These are phyloP conservation scores for Cordyceps fumosorosea DNA, from an alignment of 2,329 filamentous ascomycete species.

Conservation along the genomic window DNA sequence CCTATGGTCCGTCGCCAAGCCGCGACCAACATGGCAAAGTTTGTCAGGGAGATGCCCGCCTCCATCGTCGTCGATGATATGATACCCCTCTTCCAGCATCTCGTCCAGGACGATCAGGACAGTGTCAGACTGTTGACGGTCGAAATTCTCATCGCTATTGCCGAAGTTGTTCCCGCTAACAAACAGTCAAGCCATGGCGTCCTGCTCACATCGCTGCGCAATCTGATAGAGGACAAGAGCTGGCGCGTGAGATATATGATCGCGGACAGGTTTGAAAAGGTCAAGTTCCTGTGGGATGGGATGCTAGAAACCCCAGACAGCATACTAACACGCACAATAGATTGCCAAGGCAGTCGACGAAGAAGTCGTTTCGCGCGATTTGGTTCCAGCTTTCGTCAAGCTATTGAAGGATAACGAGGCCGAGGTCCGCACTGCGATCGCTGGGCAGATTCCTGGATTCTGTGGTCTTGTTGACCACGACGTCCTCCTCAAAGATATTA, in stretches of 20 bases:
- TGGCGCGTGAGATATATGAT: slow-evolving; percentile 99
- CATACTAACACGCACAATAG: slow-evolving; percentile 37
- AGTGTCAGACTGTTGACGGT: slow-evolving; percentile 94
- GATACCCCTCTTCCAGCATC: slow-evolving; percentile 97
- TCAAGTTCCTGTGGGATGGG: slow-evolving; percentile 26
- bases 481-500: slow-evolving; percentile 88
- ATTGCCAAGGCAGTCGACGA: slow-evolving; percentile 98
- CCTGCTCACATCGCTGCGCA: slow-evolving; percentile 80
- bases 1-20: slow-evolving; percentile 98
- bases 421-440: slow-evolving; percentile 93
- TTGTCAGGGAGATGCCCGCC: slow-evolving; percentile 93
- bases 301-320: background rate
- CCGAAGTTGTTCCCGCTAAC: slow-evolving; percentile 95
- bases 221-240: slow-evolving; percentile 97
- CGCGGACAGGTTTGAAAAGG: slow-evolving; percentile 96
- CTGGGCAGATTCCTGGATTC: slow-evolving; percentile 96
- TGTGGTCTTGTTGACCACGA: slow-evolving; percentile 82
- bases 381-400: slow-evolving; percentile 96
- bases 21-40: slow-evolving; percentile 93
- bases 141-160: slow-evolving; percentile 91
- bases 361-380: slow-evolving; percentile 86
- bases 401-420: slow-evolving; percentile 96
- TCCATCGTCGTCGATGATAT: slow-evolving; percentile 94
- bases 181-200: slow-evolving; percentile 96
- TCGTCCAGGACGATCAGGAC: slow-evolving; percentile 94